Percentiles rank a stretch among this genome's conserved stretches.
These are phyloP conservation scores for Trichocomaceae sp. DNA, from an alignment of 2,329 filamentous ascomycete species.

Conservation along the genomic window DNA sequence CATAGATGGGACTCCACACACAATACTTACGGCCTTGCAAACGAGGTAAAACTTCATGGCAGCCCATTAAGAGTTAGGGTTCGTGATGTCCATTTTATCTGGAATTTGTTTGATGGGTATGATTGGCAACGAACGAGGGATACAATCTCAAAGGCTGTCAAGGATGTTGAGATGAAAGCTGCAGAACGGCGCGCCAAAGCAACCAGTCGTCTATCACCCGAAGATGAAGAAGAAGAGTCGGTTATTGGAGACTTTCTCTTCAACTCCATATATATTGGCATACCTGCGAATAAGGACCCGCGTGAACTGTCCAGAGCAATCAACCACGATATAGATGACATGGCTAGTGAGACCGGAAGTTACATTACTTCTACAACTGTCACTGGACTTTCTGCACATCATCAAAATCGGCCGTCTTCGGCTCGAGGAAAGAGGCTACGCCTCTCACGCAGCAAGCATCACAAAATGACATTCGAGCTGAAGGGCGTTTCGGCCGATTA, in stretches of 20 bases:
- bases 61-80: conserved; percentile 73
- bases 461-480: conserved; percentile 94
- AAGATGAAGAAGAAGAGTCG: conserved; percentile 61
- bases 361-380: conserved; percentile 65
- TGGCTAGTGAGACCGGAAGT: conserved; percentile 81
- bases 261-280: conserved; percentile 96
- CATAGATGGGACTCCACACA: conserved; percentile 73
- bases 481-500: conserved; percentile 77
- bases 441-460: conserved; percentile 75
- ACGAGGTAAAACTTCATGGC: conserved; percentile 53
- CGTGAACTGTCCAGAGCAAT: conserved; percentile 75
- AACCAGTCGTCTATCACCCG: conserved; percentile 50
- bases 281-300: conserved; percentile 79
- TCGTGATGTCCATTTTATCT: conserved; percentile 85
- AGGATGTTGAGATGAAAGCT: conserved; percentile 77
- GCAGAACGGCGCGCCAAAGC: conserved; percentile 62
- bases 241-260: conserved; percentile 94
- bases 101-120: conserved; percentile 96
- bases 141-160: conserved; percentile 77
- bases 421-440: conserved; percentile 56
- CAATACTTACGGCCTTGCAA: conserved; percentile 65
- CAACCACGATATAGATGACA: conserved; percentile 80
- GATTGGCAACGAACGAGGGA: conserved; percentile 89
- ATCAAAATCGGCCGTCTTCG: conserved; percentile 28
- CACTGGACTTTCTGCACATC: conserved; percentile 32